phyloP scores from a whole-genome alignment of 2,329 filamentous ascomycete species.

The Aspergillus tamarii region DNA sequence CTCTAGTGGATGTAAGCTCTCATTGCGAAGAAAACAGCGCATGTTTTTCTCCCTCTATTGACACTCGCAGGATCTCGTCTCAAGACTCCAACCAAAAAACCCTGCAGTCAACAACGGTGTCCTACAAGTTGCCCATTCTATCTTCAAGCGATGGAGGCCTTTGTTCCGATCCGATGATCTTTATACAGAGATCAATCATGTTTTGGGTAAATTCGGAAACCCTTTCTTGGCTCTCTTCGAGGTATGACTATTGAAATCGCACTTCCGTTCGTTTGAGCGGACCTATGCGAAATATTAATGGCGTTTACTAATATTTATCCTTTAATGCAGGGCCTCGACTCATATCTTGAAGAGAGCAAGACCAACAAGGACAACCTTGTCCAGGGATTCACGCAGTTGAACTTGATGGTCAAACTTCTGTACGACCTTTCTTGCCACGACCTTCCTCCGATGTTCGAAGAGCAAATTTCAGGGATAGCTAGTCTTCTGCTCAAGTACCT shows the following conservation, averaged over 20 bases:
- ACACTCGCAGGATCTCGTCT: slow-evolving; percentile 73
- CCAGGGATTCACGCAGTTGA: slow-evolving; percentile 81
- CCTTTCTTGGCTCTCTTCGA: slow-evolving; percentile 81
- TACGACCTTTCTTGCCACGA: slow-evolving; percentile 98
- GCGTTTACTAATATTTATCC: slow-evolving; percentile 3
- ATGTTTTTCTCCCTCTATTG: slow-evolving; percentile 8
- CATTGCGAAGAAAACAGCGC: neutral
- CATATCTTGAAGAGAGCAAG: slow-evolving; percentile 71
- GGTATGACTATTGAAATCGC: slow-evolving; percentile 50
- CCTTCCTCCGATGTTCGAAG: slow-evolving; percentile 90
- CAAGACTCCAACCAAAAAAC: slow-evolving; percentile 79
- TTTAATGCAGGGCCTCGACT: slow-evolving; percentile 48
- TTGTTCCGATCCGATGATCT: slow-evolving; percentile 91
- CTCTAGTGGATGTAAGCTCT: slow-evolving; percentile 74
- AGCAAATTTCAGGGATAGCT: slow-evolving; percentile 77
- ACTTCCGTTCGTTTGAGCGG: neutral
- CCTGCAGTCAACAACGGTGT: slow-evolving; percentile 89
- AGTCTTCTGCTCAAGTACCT: slow-evolving; percentile 89
- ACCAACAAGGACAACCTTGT: slow-evolving; percentile 74
- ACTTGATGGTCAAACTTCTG: slow-evolving; percentile 86
- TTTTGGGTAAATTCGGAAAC: slow-evolving; percentile 78
- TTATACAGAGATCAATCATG: slow-evolving; percentile 95
- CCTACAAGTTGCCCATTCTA: slow-evolving; percentile 95
- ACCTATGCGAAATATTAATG: neutral
- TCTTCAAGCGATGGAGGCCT: slow-evolving; percentile 94